phyloP scores from a whole-genome alignment of 805 yeast genomes.

The Lipomyces oligophaga region DNA sequence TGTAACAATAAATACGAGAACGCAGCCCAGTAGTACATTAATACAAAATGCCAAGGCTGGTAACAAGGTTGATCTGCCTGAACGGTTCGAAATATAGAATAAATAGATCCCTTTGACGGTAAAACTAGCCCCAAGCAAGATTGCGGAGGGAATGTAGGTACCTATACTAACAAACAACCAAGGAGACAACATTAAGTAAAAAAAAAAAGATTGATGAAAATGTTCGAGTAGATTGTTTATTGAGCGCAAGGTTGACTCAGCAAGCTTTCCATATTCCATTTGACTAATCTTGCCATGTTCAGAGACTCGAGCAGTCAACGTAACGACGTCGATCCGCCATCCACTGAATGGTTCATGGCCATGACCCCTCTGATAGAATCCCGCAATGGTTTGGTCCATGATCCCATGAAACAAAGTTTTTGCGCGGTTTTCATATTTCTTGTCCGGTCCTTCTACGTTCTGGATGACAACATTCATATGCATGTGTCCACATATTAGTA shows the following conservation, averaged over 20 bases:
- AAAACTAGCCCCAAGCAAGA: slow-evolving; percentile 63
- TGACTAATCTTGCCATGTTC: slow-evolving; percentile 40
- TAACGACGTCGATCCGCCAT: slow-evolving; percentile 90
- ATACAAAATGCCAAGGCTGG: no score
- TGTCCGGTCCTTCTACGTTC: slow-evolving; percentile 39
- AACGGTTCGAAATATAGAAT: slow-evolving; percentile 5
- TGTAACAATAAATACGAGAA: slow-evolving; percentile 12
- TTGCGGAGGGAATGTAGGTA: slow-evolving; percentile 84
- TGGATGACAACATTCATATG: slow-evolving; percentile 67
- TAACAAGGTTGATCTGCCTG: slow-evolving; percentile 30
- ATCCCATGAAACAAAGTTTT: slow-evolving; percentile 61
- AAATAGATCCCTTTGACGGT: slow-evolving; percentile 58
- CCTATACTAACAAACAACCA: slow-evolving; percentile 85
- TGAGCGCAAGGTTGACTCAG: slow-evolving; percentile 82
- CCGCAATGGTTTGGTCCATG: slow-evolving; percentile 64
- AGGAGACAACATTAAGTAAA: slow-evolving; percentile 78
- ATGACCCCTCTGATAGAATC: slow-evolving; percentile 50
- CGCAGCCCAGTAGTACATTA: slow-evolving; percentile 1
- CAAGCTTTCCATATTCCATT: slow-evolving; percentile 85
- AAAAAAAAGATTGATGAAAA: slow-evolving; percentile 95
- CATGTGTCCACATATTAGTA: slow-evolving; percentile 70
- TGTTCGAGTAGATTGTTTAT: slow-evolving; percentile 90
- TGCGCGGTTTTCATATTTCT: slow-evolving; percentile 49
- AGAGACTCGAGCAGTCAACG: slow-evolving; percentile 55
- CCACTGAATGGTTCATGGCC: slow-evolving; percentile 94